Percentiles rank a stretch among this genome's conserved stretches.
Evolutionary conservation across 2,329 filamentous ascomycete species (phyloP).

Genomic region (Colletotrichum sp.): DNA sequence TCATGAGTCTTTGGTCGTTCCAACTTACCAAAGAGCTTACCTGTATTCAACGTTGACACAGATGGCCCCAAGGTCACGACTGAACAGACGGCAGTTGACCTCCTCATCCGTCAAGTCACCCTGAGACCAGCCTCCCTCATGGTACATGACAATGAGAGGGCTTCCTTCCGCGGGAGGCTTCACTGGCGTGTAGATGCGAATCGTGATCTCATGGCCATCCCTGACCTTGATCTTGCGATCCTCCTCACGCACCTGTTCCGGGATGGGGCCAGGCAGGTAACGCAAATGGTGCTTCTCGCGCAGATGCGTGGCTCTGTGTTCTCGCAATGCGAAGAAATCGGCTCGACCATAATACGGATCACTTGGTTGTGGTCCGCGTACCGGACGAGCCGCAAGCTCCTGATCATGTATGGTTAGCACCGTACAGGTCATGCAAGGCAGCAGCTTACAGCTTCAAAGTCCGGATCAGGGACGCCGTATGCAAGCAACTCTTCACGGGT

Average conservation of each 20-base stretch:
- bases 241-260: conserved; percentile 7
- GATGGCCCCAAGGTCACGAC: background rate
- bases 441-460: background rate
- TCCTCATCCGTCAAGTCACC: conserved; percentile 13
- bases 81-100: conserved; percentile 10
- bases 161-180: background rate
- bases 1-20: background rate
- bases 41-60: conserved; percentile 53
- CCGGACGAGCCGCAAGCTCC: background rate
- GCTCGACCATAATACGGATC: conserved; percentile 1
- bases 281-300: conserved; percentile 5
- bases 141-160: conserved; percentile 15
- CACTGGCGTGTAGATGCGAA: conserved; percentile 2
- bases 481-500: background rate
- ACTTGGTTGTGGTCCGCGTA: background rate
- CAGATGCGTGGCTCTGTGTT: conserved; percentile 4
- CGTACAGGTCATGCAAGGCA: background rate
- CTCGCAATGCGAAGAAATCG: background rate
- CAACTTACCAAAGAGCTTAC: background rate
- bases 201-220: background rate
- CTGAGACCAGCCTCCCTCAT: conserved; percentile 8
- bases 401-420: background rate
- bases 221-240: background rate
- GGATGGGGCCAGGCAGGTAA: conserved; percentile 1
- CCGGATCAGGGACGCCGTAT: background rate